A percentile compares a stretch with the other conserved stretches of the same genome.
phyloP scores from a whole-genome alignment of 2,329 filamentous ascomycete genomes.

The Diplodia seriata region DNA sequence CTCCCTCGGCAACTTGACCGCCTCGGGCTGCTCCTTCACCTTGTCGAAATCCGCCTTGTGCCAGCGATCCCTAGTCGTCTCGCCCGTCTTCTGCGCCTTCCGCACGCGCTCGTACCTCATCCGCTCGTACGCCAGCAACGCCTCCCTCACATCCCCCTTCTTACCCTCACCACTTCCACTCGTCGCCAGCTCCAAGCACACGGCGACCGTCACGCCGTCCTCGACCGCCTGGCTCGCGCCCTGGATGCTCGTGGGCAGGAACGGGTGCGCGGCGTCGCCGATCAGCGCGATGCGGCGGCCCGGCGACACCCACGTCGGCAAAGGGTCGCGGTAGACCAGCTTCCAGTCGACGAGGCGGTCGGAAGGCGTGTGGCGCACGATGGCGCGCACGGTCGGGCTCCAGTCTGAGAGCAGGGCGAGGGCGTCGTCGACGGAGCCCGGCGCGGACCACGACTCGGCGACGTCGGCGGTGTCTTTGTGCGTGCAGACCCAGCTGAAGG shows the following conservation, averaged over 20 bases:
- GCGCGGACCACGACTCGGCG: constrained; percentile 46
- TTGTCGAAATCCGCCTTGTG: constrained; percentile 39
- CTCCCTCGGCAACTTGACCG: constrained; percentile 41
- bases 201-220: constrained; percentile 45
- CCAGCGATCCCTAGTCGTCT: constrained; percentile 40
- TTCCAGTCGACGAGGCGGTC: constrained; percentile 60
- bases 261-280: constrained; percentile 61
- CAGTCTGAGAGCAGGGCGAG: constrained; percentile 41
- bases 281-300: constrained; percentile 57
- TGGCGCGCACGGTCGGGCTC: constrained; percentile 56
- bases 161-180: constrained; percentile 4
- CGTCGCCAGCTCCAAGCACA: constrained; percentile 34
- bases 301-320: constrained; percentile 57
- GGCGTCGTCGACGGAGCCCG: constrained; percentile 43
- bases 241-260: constrained; percentile 60
- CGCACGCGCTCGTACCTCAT: constrained; percentile 38
- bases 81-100: constrained; percentile 39
- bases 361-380: constrained; percentile 52
- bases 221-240: constrained; percentile 61
- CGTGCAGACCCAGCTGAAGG: constrained; percentile 49
- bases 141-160: constrained; percentile 36
- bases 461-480: constrained; percentile 44
- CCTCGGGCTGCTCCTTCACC: constrained; percentile 37
- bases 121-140: constrained; percentile 39
- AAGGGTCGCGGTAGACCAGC: constrained; percentile 60